These are phyloP conservation scores for Penicillium sp. DNA, from an alignment of 2,329 filamentous ascomycete genomes.

Conservation along the genomic window DNA sequence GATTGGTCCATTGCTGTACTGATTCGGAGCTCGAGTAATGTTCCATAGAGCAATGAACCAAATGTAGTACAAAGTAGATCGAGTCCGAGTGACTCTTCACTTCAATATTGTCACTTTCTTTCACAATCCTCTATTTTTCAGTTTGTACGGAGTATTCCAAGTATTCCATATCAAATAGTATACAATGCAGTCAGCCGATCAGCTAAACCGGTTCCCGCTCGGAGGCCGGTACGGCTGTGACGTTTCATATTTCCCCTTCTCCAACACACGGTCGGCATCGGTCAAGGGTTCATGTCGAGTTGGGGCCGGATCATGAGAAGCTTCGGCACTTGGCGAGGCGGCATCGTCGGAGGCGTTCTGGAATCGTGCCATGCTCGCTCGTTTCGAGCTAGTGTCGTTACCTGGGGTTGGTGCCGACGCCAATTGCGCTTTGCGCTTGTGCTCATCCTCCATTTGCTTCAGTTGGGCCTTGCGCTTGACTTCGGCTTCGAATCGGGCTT, in stretches of 20 bases:
- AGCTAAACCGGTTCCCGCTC: constrained; percentile 84
- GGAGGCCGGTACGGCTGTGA: constrained; percentile 68
- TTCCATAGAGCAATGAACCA: background rate
- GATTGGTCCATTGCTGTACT: background rate
- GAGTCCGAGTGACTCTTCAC: background rate
- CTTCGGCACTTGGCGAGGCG: constrained; percentile 69
- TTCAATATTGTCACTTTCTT: background rate
- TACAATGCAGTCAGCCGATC: constrained; percentile 5
- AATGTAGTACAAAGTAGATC: background rate
- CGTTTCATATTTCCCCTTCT: constrained; percentile 91
- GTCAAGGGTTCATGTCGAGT: constrained; percentile 75
- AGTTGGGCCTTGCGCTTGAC: constrained; percentile 55
- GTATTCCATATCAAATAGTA: constrained; percentile 1
- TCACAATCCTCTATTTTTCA: background rate
- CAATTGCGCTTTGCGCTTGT: constrained; percentile 29
- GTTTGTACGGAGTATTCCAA: background rate
- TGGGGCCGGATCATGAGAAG: constrained; percentile 75
- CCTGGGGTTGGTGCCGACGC: constrained; percentile 16
- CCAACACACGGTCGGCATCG: constrained; percentile 62
- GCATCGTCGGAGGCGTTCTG: constrained; percentile 44
- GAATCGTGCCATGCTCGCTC: constrained; percentile 31
- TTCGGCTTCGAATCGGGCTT: constrained; percentile 65
- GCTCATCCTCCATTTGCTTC: constrained; percentile 34
- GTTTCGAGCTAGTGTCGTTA: constrained; percentile 31
- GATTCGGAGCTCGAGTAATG: background rate